Evolutionary conservation across 2,329 filamentous ascomycete genomes (phyloP).

Genomic region (Neospermospora avenae): DNA sequence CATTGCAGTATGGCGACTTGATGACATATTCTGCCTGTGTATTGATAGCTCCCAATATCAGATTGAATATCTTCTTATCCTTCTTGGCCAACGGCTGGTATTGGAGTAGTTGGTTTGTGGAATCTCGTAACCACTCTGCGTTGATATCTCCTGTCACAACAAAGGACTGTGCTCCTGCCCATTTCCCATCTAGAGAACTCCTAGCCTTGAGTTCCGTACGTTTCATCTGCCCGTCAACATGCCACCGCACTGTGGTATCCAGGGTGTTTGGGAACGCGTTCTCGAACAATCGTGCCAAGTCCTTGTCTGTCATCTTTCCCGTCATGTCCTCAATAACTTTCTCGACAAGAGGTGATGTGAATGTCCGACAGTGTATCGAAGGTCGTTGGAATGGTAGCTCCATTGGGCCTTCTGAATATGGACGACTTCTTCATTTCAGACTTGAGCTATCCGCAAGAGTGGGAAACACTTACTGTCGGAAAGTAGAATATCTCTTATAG

Average conservation of each 20-base stretch:
- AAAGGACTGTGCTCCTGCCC: constrained; percentile 86
- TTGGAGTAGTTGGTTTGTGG: constrained; percentile 87
- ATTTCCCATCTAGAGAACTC: constrained; percentile 53
- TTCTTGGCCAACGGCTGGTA: constrained; percentile 84
- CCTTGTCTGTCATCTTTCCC: constrained; percentile 74
- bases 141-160: constrained; percentile 93
- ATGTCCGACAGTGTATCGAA: constrained; percentile 77
- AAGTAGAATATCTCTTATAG: constrained; percentile 35
- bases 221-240: constrained; percentile 51
- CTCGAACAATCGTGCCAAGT: constrained; percentile 88
- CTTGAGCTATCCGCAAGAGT: not conserved
- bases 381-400: constrained; percentile 84
- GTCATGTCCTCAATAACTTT: constrained; percentile 82
- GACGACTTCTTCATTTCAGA: constrained; percentile 52
- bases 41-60: constrained; percentile 92
- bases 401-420: constrained; percentile 76
- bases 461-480: constrained; percentile 26
- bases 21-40: constrained; percentile 96
- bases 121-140: constrained; percentile 88
- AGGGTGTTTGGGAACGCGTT: constrained; percentile 86
- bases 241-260: constrained; percentile 70
- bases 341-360: constrained; percentile 82
- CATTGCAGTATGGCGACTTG: constrained; percentile 93
- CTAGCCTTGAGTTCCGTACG: constrained; percentile 39
- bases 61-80: constrained; percentile 70